Evolutionary conservation across 768 basidiomycete genomes (phyloP), one percentile per base, ranked within the genome.

Genomic region (Porphyrellus cyaneotinctus): DNA sequence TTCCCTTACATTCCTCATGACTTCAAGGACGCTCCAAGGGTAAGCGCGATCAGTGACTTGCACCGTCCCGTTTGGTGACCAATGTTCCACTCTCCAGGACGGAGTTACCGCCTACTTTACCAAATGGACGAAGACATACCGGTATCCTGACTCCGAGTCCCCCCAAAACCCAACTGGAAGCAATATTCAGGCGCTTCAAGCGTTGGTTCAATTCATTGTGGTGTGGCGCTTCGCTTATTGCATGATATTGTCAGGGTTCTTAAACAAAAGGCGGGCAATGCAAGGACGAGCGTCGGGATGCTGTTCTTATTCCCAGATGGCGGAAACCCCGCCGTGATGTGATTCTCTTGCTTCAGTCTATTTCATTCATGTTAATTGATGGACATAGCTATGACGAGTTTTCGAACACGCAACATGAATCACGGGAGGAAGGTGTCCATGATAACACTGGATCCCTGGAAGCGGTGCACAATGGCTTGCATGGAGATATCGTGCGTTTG

Each of bases 331-430:
- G 42, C 50, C 18, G n/a, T 41, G 28, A 49, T 53, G 64, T 61
- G 39, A 52, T 44, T 18, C 26, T 11, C n/a, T 35, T 9, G 18
- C 13, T 22, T 41, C 8, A 20, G 24, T 22, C 6, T 1, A 11
- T 37, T 28, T 18, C 23, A 11, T 18, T 23, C 17, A 7, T 35
- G 23, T 26, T 60, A 28, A 52, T 38, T 14, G 2, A 52, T 41
- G 14, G 15, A n/a, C 42, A 18, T 18, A 67, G 66, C 23, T 67
- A 66, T 43, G 65, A 68, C 18, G 59, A 64, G 13, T 69, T 66
- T 33, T 68, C 66, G n/a, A 67, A 67, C 53, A 54, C 56, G 6
- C 49, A 23, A 8, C 53, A 58, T 14, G 52, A 62, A 23, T 66
- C 67, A n/a, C 53, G 54, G 8, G 47, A 58, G 26, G 51, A 53